phyloP scores from a whole-genome alignment of 495 filamentous ascomycete genomes.

The Hypoxylon fuscum region DNA sequence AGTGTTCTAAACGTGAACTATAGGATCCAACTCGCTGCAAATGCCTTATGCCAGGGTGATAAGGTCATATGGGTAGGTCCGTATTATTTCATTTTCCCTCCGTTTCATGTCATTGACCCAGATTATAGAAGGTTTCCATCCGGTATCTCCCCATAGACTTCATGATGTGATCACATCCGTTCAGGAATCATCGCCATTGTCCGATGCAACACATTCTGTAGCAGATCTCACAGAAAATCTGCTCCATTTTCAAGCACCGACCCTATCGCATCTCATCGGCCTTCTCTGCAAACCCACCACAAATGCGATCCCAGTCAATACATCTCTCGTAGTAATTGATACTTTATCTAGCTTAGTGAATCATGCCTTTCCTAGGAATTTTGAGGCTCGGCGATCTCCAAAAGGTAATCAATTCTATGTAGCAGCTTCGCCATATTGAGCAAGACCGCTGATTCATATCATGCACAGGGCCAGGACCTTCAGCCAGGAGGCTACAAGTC shows the following conservation, averaged over 20 bases:
- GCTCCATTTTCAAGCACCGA: slow-evolving; percentile 53
- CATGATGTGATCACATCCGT: slow-evolving; percentile 30
- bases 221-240: slow-evolving; percentile 40
- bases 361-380: slow-evolving; percentile 69
- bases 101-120: slow-evolving; percentile 20
- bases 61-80: slow-evolving; percentile 88
- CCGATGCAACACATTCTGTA: slow-evolving; percentile 8
- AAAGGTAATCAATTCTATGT: slow-evolving; percentile 32
- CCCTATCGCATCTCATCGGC: slow-evolving; percentile 79
- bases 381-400: slow-evolving; percentile 36
- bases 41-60: slow-evolving; percentile 66
- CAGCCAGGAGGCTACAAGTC: slow-evolving; percentile 52
- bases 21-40: slow-evolving; percentile 75
- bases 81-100: slow-evolving; percentile 45
- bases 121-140: slow-evolving; percentile 35
- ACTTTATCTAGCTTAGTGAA: slow-evolving; percentile 77
- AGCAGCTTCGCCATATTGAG: background rate
- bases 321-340: slow-evolving; percentile 77
- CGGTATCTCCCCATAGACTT: slow-evolving; percentile 36
- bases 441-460: slow-evolving; percentile 25
- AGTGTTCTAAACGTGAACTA: slow-evolving; percentile 17
- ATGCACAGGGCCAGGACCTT: slow-evolving; percentile 43
- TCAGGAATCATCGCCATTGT: slow-evolving; percentile 4
- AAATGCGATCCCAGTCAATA: slow-evolving; percentile 65
- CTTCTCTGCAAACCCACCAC: slow-evolving; percentile 70